Evolutionary conservation across 1,139 yeast species (phyloP), one percentile per base, ranked within the genome.

Genomic region (Kazachstania sp.): DNA sequence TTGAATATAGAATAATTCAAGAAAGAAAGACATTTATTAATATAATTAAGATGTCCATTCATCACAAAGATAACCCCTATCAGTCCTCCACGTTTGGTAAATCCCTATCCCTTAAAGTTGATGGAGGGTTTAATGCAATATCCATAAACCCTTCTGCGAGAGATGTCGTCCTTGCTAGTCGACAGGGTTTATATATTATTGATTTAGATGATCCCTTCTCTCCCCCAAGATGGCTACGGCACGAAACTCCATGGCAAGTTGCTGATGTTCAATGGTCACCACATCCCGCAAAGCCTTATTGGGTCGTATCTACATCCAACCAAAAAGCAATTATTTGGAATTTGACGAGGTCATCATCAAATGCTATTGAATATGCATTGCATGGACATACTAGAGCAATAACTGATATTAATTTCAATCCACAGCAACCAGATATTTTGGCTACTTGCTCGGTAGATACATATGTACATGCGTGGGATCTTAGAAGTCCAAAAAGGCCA

Each of bases 211-310:
- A 92, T 64, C 97, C 97, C 0, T 90, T 87, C 66, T 81, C 94
- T 0, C 88, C 95, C 1, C 98, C 98, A 0, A 71, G 98, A 50
- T 86, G 95, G 88, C 74, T 92, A 28, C 95, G 83, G 49, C 97
- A 92, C 61, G 74, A 81, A 31, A 90, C 97, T 0, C 82, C 95
- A 0, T 94, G 98, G 98, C 97, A 92, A 65, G 98, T 92, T 2
- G 97, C 98, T 0, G 97, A 92, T 63, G 97, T 90, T 1, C 97
- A 92, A 64, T 92, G 98, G 97, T 86, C 95, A 3, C 97, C 97
- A 0, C 95, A 87, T 61, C 73, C 76, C 11, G 74, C 80, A 0
- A 85, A 85, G 53, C 94, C 95, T 0, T 75, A 84, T 16, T 88
- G 97, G 95, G 88, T 94, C 46, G 83, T 90, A 1, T 86, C 95